phyloP scores from a whole-genome alignment of 768 basidiomycete genomes.

The Podaxis rugospora region DNA sequence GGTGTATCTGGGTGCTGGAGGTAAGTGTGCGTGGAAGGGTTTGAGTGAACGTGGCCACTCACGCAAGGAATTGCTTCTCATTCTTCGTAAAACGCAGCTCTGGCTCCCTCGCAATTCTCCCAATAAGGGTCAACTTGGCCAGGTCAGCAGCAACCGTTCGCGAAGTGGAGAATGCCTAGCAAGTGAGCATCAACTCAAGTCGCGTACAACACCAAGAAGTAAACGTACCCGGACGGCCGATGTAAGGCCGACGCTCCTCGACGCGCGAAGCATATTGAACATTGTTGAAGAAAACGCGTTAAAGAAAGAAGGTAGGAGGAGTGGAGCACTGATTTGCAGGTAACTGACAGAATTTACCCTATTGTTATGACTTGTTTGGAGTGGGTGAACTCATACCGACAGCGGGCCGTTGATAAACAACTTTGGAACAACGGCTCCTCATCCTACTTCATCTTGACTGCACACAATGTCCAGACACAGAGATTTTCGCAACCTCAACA shows the following conservation, averaged over 20 bases:
- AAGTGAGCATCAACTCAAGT: not conserved
- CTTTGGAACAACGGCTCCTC: conserved; percentile 8
- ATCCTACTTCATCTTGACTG: not conserved
- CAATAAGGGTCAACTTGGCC: conserved; percentile 74
- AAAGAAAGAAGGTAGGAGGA: not conserved
- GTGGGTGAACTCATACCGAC: not conserved
- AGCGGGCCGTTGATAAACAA: conserved; percentile 2
- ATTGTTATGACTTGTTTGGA: conserved; percentile 16
- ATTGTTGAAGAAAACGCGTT: conserved; percentile 25
- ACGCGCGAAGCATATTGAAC: conserved; percentile 45
- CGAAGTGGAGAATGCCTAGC: conserved; percentile 64
- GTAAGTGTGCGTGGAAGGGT: not conserved
- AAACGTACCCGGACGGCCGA: not conserved
- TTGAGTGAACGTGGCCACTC: conserved; percentile 23
- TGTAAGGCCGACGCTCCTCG: not conserved
- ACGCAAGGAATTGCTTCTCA: conserved; percentile 79
- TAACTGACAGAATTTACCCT: not conserved
- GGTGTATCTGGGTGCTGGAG: conserved; percentile 49
- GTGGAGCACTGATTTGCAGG: not conserved
- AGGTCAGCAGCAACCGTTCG: conserved; percentile 53
- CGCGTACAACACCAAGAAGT: not conserved
- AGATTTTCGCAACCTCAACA: conserved; percentile 79
- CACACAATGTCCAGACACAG: conserved; percentile 86
- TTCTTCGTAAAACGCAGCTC: conserved; percentile 63
- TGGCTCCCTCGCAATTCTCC: conserved; percentile 67